phyloP scores from a whole-genome alignment of 1,284 basidiomycete genomes.

The Vanrija sp. region DNA sequence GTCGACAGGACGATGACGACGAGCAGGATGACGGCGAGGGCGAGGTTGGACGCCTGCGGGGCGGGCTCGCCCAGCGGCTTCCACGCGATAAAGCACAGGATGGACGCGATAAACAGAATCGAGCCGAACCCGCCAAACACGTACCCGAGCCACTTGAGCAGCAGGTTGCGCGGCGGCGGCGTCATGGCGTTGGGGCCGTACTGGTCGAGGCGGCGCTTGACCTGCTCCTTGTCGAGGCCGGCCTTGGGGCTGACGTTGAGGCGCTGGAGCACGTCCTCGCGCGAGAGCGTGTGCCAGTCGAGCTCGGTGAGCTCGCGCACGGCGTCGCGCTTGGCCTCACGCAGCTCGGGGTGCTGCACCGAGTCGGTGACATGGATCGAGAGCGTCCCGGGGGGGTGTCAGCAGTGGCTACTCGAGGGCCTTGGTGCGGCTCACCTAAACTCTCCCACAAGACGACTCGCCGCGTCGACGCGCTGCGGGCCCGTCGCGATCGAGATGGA shows the following conservation, averaged over 20 bases:
- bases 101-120: conserved; percentile 55
- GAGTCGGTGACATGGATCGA: conserved; percentile 44
- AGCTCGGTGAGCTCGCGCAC: conserved; percentile 45
- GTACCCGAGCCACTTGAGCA: conserved; percentile 51
- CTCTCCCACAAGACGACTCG: conserved; percentile 35
- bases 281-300: conserved; percentile 57
- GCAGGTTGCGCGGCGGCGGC: conserved; percentile 44
- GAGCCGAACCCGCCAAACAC: conserved; percentile 57
- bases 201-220: conserved; percentile 50
- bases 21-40: conserved; percentile 51
- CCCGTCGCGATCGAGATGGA: conserved; percentile 19
- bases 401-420: neutral
- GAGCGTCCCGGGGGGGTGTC: conserved; percentile 28
- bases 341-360: conserved; percentile 15
- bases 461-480: conserved; percentile 21
- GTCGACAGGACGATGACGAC: conserved; percentile 52
- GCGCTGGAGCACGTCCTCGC: conserved; percentile 54
- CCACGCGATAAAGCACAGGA: conserved; percentile 54
- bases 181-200: conserved; percentile 50
- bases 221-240: conserved; percentile 56
- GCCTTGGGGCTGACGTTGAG: conserved; percentile 53
- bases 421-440: conserved; percentile 28
- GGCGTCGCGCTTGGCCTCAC: conserved; percentile 14
- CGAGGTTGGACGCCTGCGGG: conserved; percentile 51
- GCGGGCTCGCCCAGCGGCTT: conserved; percentile 50